Conservation (phyloP, 2,329 filamentous ascomycete genomes). For the Pseudophaeomoniella oleicola region DNA sequence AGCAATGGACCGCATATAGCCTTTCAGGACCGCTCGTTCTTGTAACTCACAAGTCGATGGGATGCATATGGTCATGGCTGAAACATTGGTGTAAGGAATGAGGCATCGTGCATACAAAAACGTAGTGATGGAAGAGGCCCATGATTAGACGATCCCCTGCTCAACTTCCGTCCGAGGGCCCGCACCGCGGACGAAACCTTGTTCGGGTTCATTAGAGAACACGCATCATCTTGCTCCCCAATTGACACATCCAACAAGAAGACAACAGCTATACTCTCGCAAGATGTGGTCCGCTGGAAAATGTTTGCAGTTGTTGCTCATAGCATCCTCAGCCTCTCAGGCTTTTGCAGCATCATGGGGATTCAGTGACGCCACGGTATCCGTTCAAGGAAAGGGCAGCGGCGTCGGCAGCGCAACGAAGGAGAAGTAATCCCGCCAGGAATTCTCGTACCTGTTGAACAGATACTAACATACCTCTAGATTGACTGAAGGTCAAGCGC, state of each 20-base stretch:
- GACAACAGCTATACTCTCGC: background rate
- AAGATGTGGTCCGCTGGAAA: slow-evolving; percentile 22
- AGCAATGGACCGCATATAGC: background rate
- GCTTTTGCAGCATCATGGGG: slow-evolving; percentile 40
- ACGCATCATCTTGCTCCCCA: background rate
- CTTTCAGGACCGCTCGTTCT: background rate
- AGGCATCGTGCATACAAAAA: too few relatives aligned
- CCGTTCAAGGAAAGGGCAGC: slow-evolving; percentile 44
- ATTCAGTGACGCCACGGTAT: slow-evolving; percentile 49
- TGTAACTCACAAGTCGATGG: background rate
- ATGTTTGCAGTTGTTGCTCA: slow-evolving; percentile 20
- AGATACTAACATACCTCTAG: slow-evolving; percentile 23
- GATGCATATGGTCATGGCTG: too few relatives aligned
- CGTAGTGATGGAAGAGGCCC: too few relatives aligned
- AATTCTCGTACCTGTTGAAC: background rate
- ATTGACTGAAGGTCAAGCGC: slow-evolving; percentile 42
- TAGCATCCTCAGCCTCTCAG: slow-evolving; percentile 20
- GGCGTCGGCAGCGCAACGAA: slow-evolving; percentile 38
- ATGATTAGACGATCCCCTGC: background rate
- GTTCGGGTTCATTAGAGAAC: background rate
- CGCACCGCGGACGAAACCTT: background rate
- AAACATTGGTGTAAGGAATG: too few relatives aligned
- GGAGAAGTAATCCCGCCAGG: slow-evolving; percentile 33
- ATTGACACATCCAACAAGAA: slow-evolving; percentile 3
- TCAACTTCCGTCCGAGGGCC: background rate